A percentile compares a stretch with the other conserved stretches of the same genome.
Conservation (phyloP, 2,329 filamentous ascomycete genomes). For the Cyclaneusma minus region DNA sequence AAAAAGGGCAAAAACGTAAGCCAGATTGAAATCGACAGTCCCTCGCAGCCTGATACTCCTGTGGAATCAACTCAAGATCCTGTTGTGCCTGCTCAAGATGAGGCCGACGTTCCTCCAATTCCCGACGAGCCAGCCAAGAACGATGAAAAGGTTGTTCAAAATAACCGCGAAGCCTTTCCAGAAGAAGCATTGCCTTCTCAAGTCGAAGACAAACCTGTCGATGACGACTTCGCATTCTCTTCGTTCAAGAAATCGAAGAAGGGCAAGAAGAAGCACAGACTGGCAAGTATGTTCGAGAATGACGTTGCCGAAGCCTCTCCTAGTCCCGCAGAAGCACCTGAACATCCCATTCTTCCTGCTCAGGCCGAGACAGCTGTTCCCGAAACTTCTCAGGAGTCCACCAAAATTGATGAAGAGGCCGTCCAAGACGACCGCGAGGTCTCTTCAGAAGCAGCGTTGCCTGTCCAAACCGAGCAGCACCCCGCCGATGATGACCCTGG, state of each 20-base stretch:
- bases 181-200: neutral
- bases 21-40: too few species aligned
- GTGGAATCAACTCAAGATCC: too few species aligned
- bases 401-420: too few species aligned
- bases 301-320: too few species aligned
- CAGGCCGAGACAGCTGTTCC: too few species aligned
- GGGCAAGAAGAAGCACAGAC: constrained; percentile 3
- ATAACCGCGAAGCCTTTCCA: neutral
- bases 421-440: too few species aligned
- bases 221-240: neutral
- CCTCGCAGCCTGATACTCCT: too few species aligned
- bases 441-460: neutral
- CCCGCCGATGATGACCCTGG: neutral
- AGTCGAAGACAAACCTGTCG: neutral
- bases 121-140: constrained; percentile 6
- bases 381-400: too few species aligned
- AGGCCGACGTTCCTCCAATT: too few species aligned
- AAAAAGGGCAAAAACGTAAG: constrained; percentile 20
- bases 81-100: too few species aligned
- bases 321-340: too few species aligned
- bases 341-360: too few species aligned
- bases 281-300: constrained; percentile 2
- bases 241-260: constrained; percentile 6
- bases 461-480: constrained; percentile 3
- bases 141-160: constrained; percentile 3